A percentile compares a stretch with the other conserved stretches of the same genome.
Evolutionary conservation across 23 red algal species (phyloP).

Genomic region (Pyropia yezoensis): DNA sequence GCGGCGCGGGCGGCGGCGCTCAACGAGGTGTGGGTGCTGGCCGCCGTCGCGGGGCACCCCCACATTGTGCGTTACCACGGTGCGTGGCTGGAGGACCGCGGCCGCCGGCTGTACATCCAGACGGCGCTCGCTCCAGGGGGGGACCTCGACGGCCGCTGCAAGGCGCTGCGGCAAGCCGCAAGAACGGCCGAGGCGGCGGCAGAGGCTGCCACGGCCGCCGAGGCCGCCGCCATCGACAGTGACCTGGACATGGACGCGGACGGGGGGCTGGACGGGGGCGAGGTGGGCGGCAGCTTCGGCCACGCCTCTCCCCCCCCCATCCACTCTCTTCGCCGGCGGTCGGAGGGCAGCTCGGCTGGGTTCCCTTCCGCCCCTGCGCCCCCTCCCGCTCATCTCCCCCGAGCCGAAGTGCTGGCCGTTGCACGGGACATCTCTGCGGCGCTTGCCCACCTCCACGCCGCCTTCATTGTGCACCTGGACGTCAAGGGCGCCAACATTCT

Average conservation of each 20-base stretch:
- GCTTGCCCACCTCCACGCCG: conserved; percentile 58
- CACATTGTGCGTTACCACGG: conserved; percentile 79
- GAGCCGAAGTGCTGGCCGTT: conserved; percentile 33
- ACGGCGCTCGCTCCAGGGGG: conserved; percentile 62
- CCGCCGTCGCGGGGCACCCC: conserved; percentile 52
- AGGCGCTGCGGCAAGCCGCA: conserved; percentile 6
- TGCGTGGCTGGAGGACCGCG: conserved; percentile 80
- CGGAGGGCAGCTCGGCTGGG: no score
- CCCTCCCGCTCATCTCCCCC: conserved; percentile 1
- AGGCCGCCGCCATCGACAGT: no score
- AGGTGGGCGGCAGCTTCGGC: no score
- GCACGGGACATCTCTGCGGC: conserved; percentile 51
- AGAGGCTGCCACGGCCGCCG: no score
- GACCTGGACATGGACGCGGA: no score
- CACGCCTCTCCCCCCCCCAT: no score
- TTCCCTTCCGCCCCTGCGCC: no score
- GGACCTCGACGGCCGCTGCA: conserved; percentile 28
- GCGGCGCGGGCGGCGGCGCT: conserved; percentile 42
- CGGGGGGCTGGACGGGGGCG: no score
- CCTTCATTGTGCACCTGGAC: conserved; percentile 77
- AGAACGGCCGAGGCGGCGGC: no score
- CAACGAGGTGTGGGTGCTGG: conserved; percentile 79
- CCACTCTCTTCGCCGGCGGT: no score
- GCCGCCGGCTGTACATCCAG: conserved; percentile 64
- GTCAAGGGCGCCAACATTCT: conserved; percentile 93